A percentile compares a stretch with the other conserved stretches of the same genome.
These are phyloP conservation scores for Hemerocallis citrina DNA, from an alignment of 106 monocot genomes.

Conservation along the genomic window DNA sequence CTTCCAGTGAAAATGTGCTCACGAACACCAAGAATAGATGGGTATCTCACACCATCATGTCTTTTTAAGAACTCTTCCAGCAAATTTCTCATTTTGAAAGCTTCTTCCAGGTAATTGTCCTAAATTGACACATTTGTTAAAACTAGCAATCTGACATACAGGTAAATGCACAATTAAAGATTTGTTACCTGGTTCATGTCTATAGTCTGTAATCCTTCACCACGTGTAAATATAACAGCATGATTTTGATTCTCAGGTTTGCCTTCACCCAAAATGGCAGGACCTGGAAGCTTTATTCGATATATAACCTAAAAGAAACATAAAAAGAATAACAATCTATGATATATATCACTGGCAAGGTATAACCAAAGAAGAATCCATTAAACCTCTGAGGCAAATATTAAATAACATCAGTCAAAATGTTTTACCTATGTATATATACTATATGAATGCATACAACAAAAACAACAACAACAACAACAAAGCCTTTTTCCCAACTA, in stretches of 20 bases:
- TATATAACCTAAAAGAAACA: slow-evolving; percentile 58
- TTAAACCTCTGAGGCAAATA: too few relatives aligned
- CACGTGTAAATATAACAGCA: slow-evolving; percentile 92
- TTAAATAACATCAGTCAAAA: too few relatives aligned
- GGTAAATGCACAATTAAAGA: neutral
- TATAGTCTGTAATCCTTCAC: slow-evolving; percentile 95
- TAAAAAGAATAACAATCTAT: too few relatives aligned
- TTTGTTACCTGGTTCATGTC: slow-evolving; percentile 93
- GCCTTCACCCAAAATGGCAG: slow-evolving; percentile 91
- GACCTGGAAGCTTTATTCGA: slow-evolving; percentile 88
- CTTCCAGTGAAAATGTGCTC: slow-evolving; percentile 98
- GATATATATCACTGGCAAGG: too few relatives aligned
- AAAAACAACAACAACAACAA: too few relatives aligned
- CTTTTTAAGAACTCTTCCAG: slow-evolving; percentile 84
- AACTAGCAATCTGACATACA: neutral
- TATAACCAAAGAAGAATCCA: too few relatives aligned
- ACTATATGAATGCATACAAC: too few relatives aligned
- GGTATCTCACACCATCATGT: slow-evolving; percentile 69
- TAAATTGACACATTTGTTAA: slow-evolving; percentile 13
- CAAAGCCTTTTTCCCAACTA: too few relatives aligned
- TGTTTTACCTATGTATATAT: too few relatives aligned
- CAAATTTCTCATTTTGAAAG: slow-evolving; percentile 95
- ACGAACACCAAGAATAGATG: slow-evolving; percentile 87
- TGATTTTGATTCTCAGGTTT: slow-evolving; percentile 99
- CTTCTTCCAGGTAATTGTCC: slow-evolving; percentile 97